Evolutionary conservation across 1,284 basidiomycete species (phyloP), one percentile per base, ranked within the genome.

Genomic region (Retiboletus flavoniger): DNA sequence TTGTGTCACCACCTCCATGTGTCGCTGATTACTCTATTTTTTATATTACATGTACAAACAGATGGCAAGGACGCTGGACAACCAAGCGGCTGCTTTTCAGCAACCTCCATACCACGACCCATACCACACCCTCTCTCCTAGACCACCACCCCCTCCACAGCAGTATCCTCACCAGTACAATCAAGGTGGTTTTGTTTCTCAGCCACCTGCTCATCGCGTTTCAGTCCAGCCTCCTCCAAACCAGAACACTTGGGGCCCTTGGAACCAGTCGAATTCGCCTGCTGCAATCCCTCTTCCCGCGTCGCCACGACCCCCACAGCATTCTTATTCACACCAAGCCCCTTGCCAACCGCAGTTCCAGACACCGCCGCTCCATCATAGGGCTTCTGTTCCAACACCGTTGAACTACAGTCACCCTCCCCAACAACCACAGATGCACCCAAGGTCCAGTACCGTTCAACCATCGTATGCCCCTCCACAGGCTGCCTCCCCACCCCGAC

Each of bases 41-140:
- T 53, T 55, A 29, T 52, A 56, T 61, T 60, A 62, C 63, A 65
- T 61, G 50, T 62, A 63, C 62, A 60, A 61, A 56, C 67, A 87
- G 86, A 89, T 89, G 80, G 85, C 84, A 26, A 76, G 78, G 55
- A 78, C 74, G 14, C 72, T 89, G 10, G 83, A 84, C 63, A 74
- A 77, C 45, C 78, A 81, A 42, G 52, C 69, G 24, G 63, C 63
- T 43, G 60, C 58, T 58, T 51, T 56, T 55, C 54, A 61, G 53
- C 56, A 59, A 16, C 62, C 54, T 54, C 57, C 57, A 10, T 57
- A 56, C 47, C 47, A 55, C 45, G 53, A 61, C 50, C 47, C 58
- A 1, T 62, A 65, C 57, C 63, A 47, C 46, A 47, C 49, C 24
- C 60, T 41, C 46, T 68, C 58, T 24, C 71, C 55, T 39, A 58